Evolutionary conservation across 2,329 filamentous ascomycete species (phyloP).

Genomic region (Neonectria sp.): DNA sequence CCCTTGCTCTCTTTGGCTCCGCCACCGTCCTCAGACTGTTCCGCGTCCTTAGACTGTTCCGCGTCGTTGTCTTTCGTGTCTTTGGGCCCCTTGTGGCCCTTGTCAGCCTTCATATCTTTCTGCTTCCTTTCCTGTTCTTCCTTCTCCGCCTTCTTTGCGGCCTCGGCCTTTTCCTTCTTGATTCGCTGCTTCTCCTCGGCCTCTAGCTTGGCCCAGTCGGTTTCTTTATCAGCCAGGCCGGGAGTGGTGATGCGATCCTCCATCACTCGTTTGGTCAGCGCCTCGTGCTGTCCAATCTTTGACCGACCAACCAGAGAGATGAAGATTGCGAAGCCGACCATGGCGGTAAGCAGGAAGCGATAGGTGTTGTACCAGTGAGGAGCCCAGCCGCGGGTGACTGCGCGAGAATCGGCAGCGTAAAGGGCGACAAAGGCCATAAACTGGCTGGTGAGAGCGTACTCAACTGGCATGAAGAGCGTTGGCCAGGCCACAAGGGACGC

Average conservation of each 20-base stretch:
- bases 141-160: conserved; percentile 54
- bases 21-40: conserved; percentile 17
- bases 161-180: conserved; percentile 57
- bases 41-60: neutral
- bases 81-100: conserved; percentile 43
- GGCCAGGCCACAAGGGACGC: conserved; percentile 91
- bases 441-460: conserved; percentile 88
- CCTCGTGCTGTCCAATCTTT: conserved; percentile 69
- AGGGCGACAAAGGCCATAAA: conserved; percentile 88
- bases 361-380: conserved; percentile 91
- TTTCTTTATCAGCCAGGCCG: conserved; percentile 53
- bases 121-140: conserved; percentile 52
- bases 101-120: conserved; percentile 51
- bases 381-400: conserved; percentile 81
- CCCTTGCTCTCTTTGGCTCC: neutral
- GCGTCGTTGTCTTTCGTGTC: conserved; percentile 10
- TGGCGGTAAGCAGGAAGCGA: conserved; percentile 91
- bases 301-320: conserved; percentile 86
- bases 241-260: conserved; percentile 55
- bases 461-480: conserved; percentile 85
- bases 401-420: conserved; percentile 87
- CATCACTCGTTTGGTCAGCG: conserved; percentile 53
- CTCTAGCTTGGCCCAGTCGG: conserved; percentile 64
- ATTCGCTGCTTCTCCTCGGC: conserved; percentile 56
- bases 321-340: conserved; percentile 88